Evolutionary conservation across 768 basidiomycete species (phyloP), one percentile per base, ranked within the genome.

Genomic region (Boletus fagicola): DNA sequence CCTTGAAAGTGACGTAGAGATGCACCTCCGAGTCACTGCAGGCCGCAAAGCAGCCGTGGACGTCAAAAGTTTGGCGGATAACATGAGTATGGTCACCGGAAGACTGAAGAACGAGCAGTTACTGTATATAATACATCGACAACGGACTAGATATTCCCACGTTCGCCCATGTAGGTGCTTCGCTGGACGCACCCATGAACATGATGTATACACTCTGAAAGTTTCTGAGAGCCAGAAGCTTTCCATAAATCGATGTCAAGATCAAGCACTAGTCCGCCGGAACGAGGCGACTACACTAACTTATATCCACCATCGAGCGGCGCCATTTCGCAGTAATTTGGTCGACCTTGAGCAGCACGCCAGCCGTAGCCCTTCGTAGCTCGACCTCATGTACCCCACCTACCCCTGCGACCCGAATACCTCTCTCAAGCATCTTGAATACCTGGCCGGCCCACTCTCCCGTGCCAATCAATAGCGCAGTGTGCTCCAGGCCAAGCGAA

Each of bases 401-500:
- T 4, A 83, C 81, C 2, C 87, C 84, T 59, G 80, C 73, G 26
- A 86, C 73, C 49, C 73, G 81, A 40, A 81, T 66, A 1, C 94
- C 90, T 61, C 80, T 79, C 55, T 92, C 88, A 54, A 94, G 69
- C 51, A 66, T 72, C 11, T 76, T 70, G 66, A 95, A 88, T 3
- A 94, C 76, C 47, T 76, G 78, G 11, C 77, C 76, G 2, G 88
- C 90, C 95, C 94, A 97, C 68, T 95, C 92, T 6, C 86, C 85
- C 1, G 81, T 74, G 1, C 85, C 86, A 24, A 92, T 72, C 35
- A 96, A 65, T 22, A 94, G 72, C 13, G 80, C 75, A 0, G 89
- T 83, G 63, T 92, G 85, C 51, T 95, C 94, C 47, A 91, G 76
- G 15, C 87, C 80, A 38, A 98, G 73, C 2, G 84, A 78, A 43